Evolutionary conservation across 2,329 filamentous ascomycete species (phyloP), one percentile per base, ranked within the genome.

Genomic region (Ceratocystis harringtonii): DNA sequence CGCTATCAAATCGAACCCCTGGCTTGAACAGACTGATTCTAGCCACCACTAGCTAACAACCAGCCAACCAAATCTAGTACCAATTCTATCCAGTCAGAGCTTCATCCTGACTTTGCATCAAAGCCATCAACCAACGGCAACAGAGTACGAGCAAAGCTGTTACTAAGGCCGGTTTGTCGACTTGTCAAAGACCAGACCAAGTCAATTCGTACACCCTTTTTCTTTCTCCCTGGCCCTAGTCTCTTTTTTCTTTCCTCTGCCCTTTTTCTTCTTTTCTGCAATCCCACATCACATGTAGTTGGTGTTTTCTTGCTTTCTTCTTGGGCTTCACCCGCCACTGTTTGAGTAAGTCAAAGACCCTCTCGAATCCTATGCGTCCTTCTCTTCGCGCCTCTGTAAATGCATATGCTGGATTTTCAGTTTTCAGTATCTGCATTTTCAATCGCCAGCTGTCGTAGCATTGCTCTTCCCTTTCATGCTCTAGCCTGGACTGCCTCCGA

Each of bases 271-370:
- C 28, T 58, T n/a, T 58, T n/a, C 55, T 36, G 6, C 17, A n/a
- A n/a, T 58, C 17, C 7, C 30, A 17, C 30, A 36, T 58, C 55
- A 36, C 55, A 58, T 58, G 55, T 17, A 58, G 55, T 12, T 58
- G 17, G 55, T 30, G 30, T 36, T 36, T 28, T 36, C 55, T 58
- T 5, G n/a, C 48, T 25, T 58, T 58, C 30, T 25, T 58, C 55
- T 58, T 58, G 55, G 55, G 28, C 55, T 36, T 58, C 55, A 58
- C 55, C 55, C 55, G 55, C 55, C 55, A 36, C 28, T 36, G 55
- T 36, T 58, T 58, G 55, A 58, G 55, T 58, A 58, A 58, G 55
- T 58, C 28, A 58, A 28, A 28, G 48, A 52, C 12, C 48, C 22
- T 25, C 48, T 8, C 48, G 7, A 19, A 19, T 50, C 48, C 48